Evolutionary conservation across 2,329 filamentous ascomycete genomes (phyloP), one percentile per base, ranked within the genome.

Genomic region (Penicillium fuscoglaucum): DNA sequence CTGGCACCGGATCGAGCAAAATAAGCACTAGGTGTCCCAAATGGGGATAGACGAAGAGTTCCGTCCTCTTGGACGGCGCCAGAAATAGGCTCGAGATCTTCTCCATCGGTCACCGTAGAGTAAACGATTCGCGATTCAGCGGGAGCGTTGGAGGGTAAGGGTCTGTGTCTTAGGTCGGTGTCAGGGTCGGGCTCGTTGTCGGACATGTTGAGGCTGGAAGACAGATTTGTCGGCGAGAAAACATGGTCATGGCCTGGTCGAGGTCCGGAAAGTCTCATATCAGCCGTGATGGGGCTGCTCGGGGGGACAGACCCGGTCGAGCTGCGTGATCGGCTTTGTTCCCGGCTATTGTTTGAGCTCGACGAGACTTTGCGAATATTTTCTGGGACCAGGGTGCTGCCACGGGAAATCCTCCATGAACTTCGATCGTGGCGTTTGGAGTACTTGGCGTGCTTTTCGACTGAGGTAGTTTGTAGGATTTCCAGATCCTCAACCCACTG

Each of bases 401-500:
- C 69, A 3, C 66, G 2, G 26, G 51, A 55, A 33, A 50, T 31
- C 6, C 76, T 72, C 52, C 28, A 49, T 41, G 44, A 49, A 45
- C 66, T 62, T n/a, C 70, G 70, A 24, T 68, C 68, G 43, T 72
- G 69, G 2, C 66, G 64, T 53, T 73, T 74, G 17, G 65, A 63
- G 33, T 71, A 75, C 65, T 81, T 82, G 64, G 79, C 74, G 68
- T 64, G 26, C 65, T 67, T 48, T 73, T 71, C 80, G 66, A 88
- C 87, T 0, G 85, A 80, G 12, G 81, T 84, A 17, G 76, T 75
- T 66, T 89, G 86, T 24, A 89, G 78, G 31, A 82, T 84, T 61
- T 87, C 85, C 4, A 88, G 76, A 61, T 86, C 84, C 66, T 87
- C 83, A 52, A 87, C 80, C 86, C 86, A 89, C 68, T 88, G 84